These are phyloP conservation scores for Talaromyces thailandensis DNA, from an alignment of 495 filamentous ascomycete genomes.

Conservation along the genomic window DNA sequence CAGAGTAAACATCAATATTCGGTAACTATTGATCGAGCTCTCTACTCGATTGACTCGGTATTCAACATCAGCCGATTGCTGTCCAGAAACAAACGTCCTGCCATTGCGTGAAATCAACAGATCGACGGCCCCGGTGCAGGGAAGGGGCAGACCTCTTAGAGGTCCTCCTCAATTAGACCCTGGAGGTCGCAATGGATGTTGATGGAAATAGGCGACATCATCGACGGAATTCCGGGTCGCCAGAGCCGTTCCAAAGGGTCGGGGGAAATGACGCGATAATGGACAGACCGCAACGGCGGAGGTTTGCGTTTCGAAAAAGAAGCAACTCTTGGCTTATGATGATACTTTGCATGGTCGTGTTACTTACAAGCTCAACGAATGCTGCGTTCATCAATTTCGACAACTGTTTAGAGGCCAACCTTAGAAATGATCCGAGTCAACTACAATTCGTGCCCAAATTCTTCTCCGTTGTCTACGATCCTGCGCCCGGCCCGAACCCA, in stretches of 20 bases:
- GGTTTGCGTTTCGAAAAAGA: constrained; percentile 6
- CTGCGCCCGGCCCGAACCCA: constrained; percentile 48
- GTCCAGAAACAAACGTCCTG: not conserved
- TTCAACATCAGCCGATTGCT: not conserved
- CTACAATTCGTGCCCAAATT: constrained; percentile 77
- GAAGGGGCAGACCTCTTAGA: constrained; percentile 8
- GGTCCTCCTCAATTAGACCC: constrained; percentile 1
- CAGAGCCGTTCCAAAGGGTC: not conserved
- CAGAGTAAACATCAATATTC: not conserved
- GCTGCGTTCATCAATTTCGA: constrained; percentile 67
- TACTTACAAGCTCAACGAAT: constrained; percentile 14
- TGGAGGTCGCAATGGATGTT: not conserved
- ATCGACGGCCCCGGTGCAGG: not conserved
- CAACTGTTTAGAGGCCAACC: constrained; percentile 66
- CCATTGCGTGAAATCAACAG: not conserved
- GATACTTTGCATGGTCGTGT: constrained; percentile 16
- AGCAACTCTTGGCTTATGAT: constrained; percentile 12
- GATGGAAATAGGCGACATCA: not conserved
- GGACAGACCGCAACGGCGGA: constrained; percentile 3
- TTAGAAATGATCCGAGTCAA: constrained; percentile 36
- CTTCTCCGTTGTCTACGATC: constrained; percentile 65
- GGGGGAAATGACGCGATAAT: not conserved
- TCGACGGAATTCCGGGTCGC: not conserved
- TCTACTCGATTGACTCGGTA: not conserved
- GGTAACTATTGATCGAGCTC: not conserved